These are phyloP conservation scores for Colletotrichum scovillei DNA, from an alignment of 2,329 filamentous ascomycete species.

Conservation along the genomic window DNA sequence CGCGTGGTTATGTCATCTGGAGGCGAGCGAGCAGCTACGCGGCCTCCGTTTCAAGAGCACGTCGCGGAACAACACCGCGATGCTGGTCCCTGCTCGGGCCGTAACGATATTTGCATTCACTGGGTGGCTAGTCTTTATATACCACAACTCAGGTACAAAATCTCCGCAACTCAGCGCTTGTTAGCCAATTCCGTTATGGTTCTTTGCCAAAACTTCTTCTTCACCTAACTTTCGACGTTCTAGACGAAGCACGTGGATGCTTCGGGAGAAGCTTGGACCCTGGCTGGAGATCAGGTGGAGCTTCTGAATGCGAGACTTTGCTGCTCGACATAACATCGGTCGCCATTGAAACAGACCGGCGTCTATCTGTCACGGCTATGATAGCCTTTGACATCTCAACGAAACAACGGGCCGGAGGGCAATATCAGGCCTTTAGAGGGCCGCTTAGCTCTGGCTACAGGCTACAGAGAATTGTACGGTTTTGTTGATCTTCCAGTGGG, in stretches of 20 bases:
- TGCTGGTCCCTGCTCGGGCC: conserved; percentile 10
- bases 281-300: neutral
- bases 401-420: neutral
- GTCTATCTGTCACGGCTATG: neutral
- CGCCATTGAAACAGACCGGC: neutral
- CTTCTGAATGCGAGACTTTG: neutral
- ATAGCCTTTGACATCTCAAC: neutral
- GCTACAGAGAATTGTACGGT: neutral
- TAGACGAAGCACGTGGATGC: neutral
- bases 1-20: neutral
- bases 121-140: neutral
- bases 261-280: neutral
- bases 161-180: neutral
- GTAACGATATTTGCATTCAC: neutral
- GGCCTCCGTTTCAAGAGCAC: conserved; percentile 23
- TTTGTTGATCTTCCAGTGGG: neutral
- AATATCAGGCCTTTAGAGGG: neutral
- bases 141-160: neutral
- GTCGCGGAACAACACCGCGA: conserved; percentile 12
- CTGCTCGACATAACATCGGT: neutral
- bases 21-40: conserved; percentile 9
- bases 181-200: neutral
- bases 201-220: neutral
- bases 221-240: neutral
- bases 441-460: neutral